phyloP scores from a whole-genome alignment of 371 early-diverging fungal genomes.

The Mucor circinelloides region DNA sequence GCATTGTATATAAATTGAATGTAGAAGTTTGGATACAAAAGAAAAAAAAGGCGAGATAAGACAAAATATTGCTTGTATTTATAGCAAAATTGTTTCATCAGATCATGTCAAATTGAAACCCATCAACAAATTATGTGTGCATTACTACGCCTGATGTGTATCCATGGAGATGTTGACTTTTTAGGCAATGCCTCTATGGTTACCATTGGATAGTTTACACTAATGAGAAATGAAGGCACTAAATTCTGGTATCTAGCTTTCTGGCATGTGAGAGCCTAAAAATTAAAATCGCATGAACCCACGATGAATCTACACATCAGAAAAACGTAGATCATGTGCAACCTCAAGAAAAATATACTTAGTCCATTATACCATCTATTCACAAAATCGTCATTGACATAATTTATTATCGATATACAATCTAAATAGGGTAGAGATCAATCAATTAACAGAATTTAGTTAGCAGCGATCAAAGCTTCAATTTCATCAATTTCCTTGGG shows the following conservation, averaged over 20 bases:
- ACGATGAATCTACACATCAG: too few relatives aligned
- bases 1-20: slow-evolving; percentile 11
- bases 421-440: not conserved
- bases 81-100: not conserved
- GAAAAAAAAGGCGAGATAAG: not conserved
- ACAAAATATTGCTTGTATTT: not conserved
- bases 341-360: not conserved
- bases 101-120: not conserved
- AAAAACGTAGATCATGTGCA: not conserved
- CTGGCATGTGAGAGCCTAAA: too few relatives aligned
- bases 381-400: not conserved
- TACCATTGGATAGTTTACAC: not conserved
- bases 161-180: not conserved
- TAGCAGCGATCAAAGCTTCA: slow-evolving; percentile 56
- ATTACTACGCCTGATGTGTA: not conserved
- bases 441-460: not conserved
- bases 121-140: not conserved
- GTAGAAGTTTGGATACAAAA: not conserved
- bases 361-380: not conserved
- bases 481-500: slow-evolving; percentile 77
- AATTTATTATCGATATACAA: not conserved
- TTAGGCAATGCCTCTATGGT: not conserved
- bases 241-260: too few relatives aligned
- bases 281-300: too few relatives aligned
- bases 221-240: too few relatives aligned